Evolutionary conservation across 2,329 filamentous ascomycete species (phyloP), one percentile per base, ranked within the genome.

Genomic region (Ophiosphaerella narmari): DNA sequence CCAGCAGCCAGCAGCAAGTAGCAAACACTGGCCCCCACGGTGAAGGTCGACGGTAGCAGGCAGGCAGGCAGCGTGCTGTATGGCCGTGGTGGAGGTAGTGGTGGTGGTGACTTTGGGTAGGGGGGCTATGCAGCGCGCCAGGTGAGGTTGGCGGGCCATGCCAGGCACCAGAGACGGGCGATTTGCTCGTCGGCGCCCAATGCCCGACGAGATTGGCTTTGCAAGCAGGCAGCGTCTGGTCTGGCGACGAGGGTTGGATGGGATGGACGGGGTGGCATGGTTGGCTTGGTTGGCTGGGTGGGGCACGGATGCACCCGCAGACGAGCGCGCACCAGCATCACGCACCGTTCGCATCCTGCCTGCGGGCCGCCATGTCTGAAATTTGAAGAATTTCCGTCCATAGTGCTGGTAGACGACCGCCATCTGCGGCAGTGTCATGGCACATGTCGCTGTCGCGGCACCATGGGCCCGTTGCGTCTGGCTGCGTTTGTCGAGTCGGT

Each of bases 131-230:
- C 64, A 58, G 56, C 48, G 54, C 54, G 18, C 18, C 18, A 21
- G 18, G 18, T 21, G 18, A 21, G 18, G 18, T 21, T 21, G 18
- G 18, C 18, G 18, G 18, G 18, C 18, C 18, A 48, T 47, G 59
- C 55, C 62, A 65, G 60, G 58, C 55, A 63, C 57, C 42, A 43
- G 54, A 50, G 41, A 36, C 52, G 43, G 45, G 46, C 49, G 54
- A 63, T 59, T 56, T 64, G 59, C 50, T 50, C 50, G 52, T 55
- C 50, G 39, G 63, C 50, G 61, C 59, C 63, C 61, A 67, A 65
- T 59, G 59, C 52, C 57, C 54, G 51, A 54, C 52, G 50, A 61
- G 60, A 59, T 57, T 64, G 48, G 48, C 41, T 32, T 39, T 50
- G 53, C 35, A 21, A 21, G 26, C 49, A 39, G 53, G 48, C 45